Evolutionary conservation across 768 basidiomycete species (phyloP).

Genomic region (Pisolithus albus): DNA sequence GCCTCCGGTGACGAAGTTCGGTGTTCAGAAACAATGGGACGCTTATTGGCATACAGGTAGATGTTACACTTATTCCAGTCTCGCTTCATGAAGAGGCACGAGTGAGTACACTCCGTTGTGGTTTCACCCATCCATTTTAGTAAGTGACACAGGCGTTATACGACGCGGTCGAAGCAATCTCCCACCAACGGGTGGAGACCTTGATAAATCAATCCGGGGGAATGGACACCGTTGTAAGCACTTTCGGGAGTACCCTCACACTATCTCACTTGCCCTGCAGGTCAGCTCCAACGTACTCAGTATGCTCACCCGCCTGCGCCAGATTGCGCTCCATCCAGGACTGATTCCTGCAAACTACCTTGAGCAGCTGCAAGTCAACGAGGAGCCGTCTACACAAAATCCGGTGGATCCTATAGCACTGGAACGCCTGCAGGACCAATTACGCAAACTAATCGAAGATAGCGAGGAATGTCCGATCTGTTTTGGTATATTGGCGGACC

Average conservation of each 20-base stretch:
- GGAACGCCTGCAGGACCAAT: slow-evolving; percentile 47
- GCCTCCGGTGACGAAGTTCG: slow-evolving; percentile 46
- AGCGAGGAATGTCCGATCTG: slow-evolving; percentile 81
- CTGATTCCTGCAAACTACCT: slow-evolving; percentile 68
- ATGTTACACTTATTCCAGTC: slow-evolving; percentile 70
- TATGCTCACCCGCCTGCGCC: slow-evolving; percentile 82
- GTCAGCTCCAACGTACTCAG: slow-evolving; percentile 65
- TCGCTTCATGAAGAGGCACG: slow-evolving; percentile 56
- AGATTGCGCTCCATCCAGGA: slow-evolving; percentile 73
- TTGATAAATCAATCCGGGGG: slow-evolving; percentile 39
- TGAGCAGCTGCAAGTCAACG: slow-evolving; percentile 43
- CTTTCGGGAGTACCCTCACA: background rate
- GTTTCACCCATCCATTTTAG: background rate
- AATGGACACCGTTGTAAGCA: slow-evolving; percentile 37
- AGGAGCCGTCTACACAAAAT: slow-evolving; percentile 18
- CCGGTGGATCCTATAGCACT: slow-evolving; percentile 38
- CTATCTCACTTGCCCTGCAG: slow-evolving; percentile 28
- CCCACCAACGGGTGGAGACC: slow-evolving; percentile 54
- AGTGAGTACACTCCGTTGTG: slow-evolving; percentile 31
- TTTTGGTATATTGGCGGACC: slow-evolving; percentile 51
- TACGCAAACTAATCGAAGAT: slow-evolving; percentile 69
- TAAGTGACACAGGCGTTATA: slow-evolving; percentile 46
- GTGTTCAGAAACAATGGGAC: background rate
- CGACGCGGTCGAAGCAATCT: slow-evolving; percentile 58
- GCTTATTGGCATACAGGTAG: slow-evolving; percentile 44